Evolutionary conservation across 2,329 filamentous ascomycete genomes (phyloP), one percentile per base, ranked within the genome.

Genomic region (Colletotrichum tabaci): DNA sequence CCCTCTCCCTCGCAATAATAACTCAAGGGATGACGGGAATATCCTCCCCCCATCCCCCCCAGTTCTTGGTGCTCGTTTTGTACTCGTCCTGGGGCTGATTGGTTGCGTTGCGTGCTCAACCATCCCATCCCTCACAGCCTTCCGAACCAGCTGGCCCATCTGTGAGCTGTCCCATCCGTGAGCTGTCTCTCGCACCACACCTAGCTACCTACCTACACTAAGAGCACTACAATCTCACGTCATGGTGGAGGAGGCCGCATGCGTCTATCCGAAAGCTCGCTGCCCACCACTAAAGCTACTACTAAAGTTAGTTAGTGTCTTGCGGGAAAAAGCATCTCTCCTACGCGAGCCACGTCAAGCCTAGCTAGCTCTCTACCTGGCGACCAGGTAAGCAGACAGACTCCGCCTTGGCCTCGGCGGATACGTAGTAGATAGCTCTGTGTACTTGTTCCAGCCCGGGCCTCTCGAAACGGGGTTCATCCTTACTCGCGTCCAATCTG

Each of bases 401-500:
- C 30, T 35, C 30, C 8, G 30, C 9, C 30, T 9, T 9, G 8
- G 30, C 30, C 30, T 35, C 30, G 30, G 30, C 30, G 30, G 30
- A 30, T 30, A 8, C 21, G 21, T 23, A 4, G 7, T 26, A 26
- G 26, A 26, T 26, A 4, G 7, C 30, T 30, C 30, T 30, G 30
- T 30, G 7, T 30, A 30, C 30, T 30, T 30, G 30, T 7, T 30
- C 30, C 30, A 30, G 30, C 30, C 30, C 30, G 4, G 30, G 30
- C 30, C 30, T 30, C 30, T 30, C 30, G 30, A 3, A 52, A 42
- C 65, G 38, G 65, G 68, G 68, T 15, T 42, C 10, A 68, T 44
- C 65, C 68, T 52, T 71, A 68, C 58, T 53, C 26, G 53, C 52
- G 23, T 60, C 52, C 55, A 60, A 42, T 13, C 18, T 49, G 13